Conservation (phyloP, 169 alveolate species). For the Eimeria brunetti region DNA sequence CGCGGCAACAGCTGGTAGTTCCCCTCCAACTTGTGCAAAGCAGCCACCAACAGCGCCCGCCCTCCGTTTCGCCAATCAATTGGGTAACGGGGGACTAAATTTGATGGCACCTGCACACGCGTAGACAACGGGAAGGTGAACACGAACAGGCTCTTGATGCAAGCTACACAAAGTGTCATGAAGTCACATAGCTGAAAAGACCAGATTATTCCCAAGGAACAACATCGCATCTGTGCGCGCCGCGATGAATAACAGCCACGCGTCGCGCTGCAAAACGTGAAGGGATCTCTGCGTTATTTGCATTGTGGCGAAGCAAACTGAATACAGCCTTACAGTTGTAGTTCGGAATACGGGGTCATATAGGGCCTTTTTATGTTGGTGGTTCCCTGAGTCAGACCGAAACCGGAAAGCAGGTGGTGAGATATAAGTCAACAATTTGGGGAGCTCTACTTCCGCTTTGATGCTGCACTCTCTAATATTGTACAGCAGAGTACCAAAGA, state of each 20-base stretch:
- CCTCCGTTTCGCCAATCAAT: conserved; percentile 94
- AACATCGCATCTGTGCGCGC: background rate
- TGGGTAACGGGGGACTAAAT: conserved; percentile 91
- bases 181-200: background rate
- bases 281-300: background rate
- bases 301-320: background rate
- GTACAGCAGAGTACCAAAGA: background rate
- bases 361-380: conserved; percentile 88
- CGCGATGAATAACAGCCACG: background rate
- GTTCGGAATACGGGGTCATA: conserved; percentile 93
- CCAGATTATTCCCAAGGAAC: background rate
- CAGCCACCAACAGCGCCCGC: conserved; percentile 89
- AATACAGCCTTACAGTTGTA: conserved; percentile 86
- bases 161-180: background rate
- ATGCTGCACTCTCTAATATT: background rate
- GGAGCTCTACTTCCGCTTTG: background rate
- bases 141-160: background rate
- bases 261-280: background rate
- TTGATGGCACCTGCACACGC: conserved; percentile 87
- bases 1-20: conserved; percentile 54
- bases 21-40: conserved; percentile 89
- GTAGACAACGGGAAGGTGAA: background rate
- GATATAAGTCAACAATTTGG: background rate
- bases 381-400: conserved; percentile 87
- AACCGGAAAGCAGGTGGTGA: background rate